phyloP scores from a whole-genome alignment of 495 filamentous ascomycete species.

The Penicillium soppii region DNA sequence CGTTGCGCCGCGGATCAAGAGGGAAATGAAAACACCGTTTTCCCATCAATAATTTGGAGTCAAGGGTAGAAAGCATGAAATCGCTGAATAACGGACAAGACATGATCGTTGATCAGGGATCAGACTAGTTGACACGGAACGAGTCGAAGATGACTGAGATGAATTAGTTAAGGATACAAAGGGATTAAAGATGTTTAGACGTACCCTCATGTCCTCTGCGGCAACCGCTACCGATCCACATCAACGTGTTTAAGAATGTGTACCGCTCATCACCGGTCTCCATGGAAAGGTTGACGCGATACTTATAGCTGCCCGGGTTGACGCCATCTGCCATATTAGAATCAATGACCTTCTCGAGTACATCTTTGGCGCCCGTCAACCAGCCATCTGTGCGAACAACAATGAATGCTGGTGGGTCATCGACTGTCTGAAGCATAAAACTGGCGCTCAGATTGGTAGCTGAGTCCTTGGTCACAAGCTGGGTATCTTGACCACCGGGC shows the following conservation, averaged over 20 bases:
- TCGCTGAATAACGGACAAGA: constrained; percentile 43
- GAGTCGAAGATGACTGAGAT: constrained; percentile 45
- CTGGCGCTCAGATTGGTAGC: constrained; percentile 52
- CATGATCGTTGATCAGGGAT: constrained; percentile 17
- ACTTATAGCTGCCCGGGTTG: constrained; percentile 57
- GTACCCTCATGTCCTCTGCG: constrained; percentile 56
- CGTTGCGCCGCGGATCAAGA: constrained; percentile 1
- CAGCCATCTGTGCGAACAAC: constrained; percentile 57
- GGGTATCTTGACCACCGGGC: constrained; percentile 62
- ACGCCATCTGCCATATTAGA: constrained; percentile 47
- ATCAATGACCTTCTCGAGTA: constrained; percentile 58
- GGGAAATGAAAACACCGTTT: constrained; percentile 8
- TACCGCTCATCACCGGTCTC: constrained; percentile 62
- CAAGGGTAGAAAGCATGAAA: constrained; percentile 17
- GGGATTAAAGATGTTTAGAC: not conserved
- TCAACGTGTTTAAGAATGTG: constrained; percentile 58
- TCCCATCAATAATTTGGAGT: not conserved
- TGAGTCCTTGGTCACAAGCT: constrained; percentile 55
- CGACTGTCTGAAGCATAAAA: constrained; percentile 57
- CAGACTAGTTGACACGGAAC: constrained; percentile 45
- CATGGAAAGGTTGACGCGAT: constrained; percentile 58
- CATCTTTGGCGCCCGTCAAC: constrained; percentile 56
- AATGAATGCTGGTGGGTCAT: constrained; percentile 60
- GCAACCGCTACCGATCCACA: constrained; percentile 62
- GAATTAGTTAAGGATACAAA: constrained; percentile 11